Evolutionary conservation across 768 basidiomycete genomes (phyloP).

Genomic region (Pleurotus citrinopileatus): DNA sequence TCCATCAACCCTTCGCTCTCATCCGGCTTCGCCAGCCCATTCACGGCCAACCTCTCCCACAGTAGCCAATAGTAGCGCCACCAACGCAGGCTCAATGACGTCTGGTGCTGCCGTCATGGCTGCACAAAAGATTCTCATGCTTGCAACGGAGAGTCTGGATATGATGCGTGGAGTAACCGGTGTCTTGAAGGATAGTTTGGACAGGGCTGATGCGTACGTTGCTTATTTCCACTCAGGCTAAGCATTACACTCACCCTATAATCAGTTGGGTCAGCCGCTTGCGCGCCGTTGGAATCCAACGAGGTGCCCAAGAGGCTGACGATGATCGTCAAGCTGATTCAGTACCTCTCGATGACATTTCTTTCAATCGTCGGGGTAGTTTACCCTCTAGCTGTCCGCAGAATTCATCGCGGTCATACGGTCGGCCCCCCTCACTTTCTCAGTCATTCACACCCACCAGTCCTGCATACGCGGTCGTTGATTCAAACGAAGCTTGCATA

Average conservation of each 20-base stretch:
- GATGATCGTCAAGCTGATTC: conserved; percentile 14
- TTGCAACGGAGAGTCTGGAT: conserved; percentile 89
- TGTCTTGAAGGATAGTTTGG: conserved; percentile 84
- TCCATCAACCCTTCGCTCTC: conserved; percentile 1
- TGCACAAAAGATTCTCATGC: conserved; percentile 76
- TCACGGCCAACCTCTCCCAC: conserved; percentile 33
- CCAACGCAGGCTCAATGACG: conserved; percentile 18
- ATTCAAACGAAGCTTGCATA: not conserved
- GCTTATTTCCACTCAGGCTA: not conserved
- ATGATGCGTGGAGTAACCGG: conserved; percentile 89
- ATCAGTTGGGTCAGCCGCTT: conserved; percentile 86
- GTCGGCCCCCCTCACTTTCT: not conserved
- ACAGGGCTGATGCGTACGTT: conserved; percentile 80
- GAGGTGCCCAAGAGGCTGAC: conserved; percentile 26
- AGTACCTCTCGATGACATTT: conserved; percentile 10
- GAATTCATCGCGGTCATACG: not conserved
- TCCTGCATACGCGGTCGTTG: not conserved
- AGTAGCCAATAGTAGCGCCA: conserved; percentile 18
- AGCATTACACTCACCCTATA: conserved; percentile 12
- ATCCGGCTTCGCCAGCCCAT: conserved; percentile 24
- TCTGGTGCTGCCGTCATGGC: conserved; percentile 65
- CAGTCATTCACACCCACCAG: no score
- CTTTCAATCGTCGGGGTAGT: conserved; percentile 1
- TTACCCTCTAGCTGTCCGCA: not conserved
- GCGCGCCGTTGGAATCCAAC: conserved; percentile 72